A percentile compares a stretch with the other conserved stretches of the same genome.
phyloP scores from a whole-genome alignment of 345 rosid genomes.

The Hibiscus tridactylites region DNA sequence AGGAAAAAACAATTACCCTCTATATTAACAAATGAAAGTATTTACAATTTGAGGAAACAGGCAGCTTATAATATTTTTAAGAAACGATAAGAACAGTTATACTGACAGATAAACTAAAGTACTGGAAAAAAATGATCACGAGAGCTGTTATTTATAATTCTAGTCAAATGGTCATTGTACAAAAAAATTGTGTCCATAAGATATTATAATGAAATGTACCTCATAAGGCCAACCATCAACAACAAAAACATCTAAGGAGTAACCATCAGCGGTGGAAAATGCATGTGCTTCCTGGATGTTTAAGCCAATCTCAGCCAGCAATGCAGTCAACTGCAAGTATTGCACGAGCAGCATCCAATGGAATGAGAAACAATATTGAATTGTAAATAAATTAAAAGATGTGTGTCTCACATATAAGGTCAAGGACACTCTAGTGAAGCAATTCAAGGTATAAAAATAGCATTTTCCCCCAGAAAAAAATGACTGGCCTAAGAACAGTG shows the following conservation, averaged over 20 bases:
- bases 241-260: too few relatives aligned
- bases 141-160: neutral
- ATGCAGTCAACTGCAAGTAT: too few relatives aligned
- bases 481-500: neutral
- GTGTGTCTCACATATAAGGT: neutral
- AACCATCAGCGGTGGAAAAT: too few relatives aligned
- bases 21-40: too few relatives aligned
- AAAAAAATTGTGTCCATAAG: neutral
- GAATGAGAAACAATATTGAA: neutral
- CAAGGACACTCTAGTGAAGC: neutral
- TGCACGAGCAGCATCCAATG: too few relatives aligned
- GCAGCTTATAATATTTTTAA: neutral
- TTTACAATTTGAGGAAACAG: neutral
- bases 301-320: too few relatives aligned
- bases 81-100: neutral
- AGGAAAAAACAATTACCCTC: neutral
- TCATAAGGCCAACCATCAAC: too few relatives aligned
- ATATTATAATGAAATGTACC: too few relatives aligned
- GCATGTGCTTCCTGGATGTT: too few relatives aligned
- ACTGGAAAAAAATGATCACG: neutral
- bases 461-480: neutral
- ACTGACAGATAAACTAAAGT: neutral
- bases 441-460: neutral
- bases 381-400: neutral
- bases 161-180: neutral